Evolutionary conservation across 2,329 filamentous ascomycete genomes (phyloP), one percentile per base, ranked within the genome.

Genomic region (Fusarium agapanthi): DNA sequence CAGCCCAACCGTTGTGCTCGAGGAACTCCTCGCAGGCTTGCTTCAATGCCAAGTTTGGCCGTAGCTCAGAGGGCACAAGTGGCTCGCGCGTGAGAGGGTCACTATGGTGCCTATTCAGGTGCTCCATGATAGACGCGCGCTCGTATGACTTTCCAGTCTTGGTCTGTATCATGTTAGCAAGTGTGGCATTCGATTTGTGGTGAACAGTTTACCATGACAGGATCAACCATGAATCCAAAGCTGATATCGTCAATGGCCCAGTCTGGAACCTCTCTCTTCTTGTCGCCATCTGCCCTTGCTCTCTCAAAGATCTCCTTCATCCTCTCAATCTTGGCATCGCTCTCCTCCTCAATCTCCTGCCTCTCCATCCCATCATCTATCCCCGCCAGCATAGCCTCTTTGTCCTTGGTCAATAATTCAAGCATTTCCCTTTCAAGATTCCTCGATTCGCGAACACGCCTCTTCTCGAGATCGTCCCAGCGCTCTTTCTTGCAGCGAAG

Each of bases 131-230:
- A 22, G 93, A 93, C 1, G 93, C 88, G 45, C 95, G 89, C 80
- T 98, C 96, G 80, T 97, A 99, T 4, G 93, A 96, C 72, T 95
- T 93, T 18, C 96, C 96, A 3, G 92, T 95, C 77, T 93, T 95
- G 3, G 93, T 95, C 91, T 85, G 81, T 7, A 28, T 15, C 32
- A 51, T 40, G 67, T 79, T 63, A 77, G 63, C 28, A 18, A 41
- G 1, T 32, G 16, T n/a, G 26, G 1, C 37, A 12, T 15, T 16
- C 22, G 22, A 30, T 18, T 28, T n/a, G 15, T 20, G 3, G 41
- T 3, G 34, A 13, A 32, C 8, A 80, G n/a, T 86, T 80, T 77
- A 88, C 87, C 47, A 89, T 80, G 24, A 90, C 88, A 2, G 91
- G 92, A 77, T 95, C 92, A 38, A 92, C 84, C 91, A 95, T 92